phyloP scores from a whole-genome alignment of 371 early-diverging fungal genomes.

The Furculomyces boomerangus region DNA sequence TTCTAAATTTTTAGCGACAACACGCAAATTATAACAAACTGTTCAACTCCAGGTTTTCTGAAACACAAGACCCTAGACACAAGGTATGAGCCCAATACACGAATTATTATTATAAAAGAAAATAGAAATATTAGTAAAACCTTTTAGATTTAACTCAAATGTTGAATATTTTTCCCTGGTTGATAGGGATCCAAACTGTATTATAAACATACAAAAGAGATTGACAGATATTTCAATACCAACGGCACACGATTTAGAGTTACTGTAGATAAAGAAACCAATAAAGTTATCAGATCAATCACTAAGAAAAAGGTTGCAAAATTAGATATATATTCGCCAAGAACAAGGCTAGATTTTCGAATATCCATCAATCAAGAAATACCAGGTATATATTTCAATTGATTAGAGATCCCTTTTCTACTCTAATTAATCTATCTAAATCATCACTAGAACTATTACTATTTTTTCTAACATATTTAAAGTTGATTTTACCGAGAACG shows the following conservation, averaged over 20 bases:
- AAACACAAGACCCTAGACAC: slow-evolving; percentile 27
- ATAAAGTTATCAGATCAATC: slow-evolving; percentile 34
- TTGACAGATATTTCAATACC: slow-evolving; percentile 35
- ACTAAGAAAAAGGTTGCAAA: slow-evolving; percentile 44
- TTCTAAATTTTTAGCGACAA: slow-evolving; percentile 23
- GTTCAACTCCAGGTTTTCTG: slow-evolving; percentile 35
- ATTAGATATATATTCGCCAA: slow-evolving; percentile 50
- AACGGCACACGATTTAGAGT: slow-evolving; percentile 32
- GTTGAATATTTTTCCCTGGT: not conserved
- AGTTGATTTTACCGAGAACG: slow-evolving; percentile 6
- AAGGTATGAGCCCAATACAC: slow-evolving; percentile 12
- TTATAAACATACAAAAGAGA: slow-evolving; percentile 48
- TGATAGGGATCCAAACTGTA: slow-evolving; percentile 27
- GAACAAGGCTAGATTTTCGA: slow-evolving; percentile 45
- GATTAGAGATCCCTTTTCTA: no score
- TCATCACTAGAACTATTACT: no score
- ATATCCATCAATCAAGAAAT: slow-evolving; percentile 51
- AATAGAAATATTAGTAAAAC: not conserved
- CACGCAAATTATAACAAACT: slow-evolving; percentile 44
- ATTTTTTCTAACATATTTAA: not conserved
- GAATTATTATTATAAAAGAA: no score
- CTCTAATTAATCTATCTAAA: no score
- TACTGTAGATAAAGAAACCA: slow-evolving; percentile 38
- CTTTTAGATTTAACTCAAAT: not conserved
- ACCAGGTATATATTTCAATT: slow-evolving; percentile 14